Percentiles rank a stretch among this genome's conserved stretches.
Evolutionary conservation across 352 stramenopile genomes (phyloP).

Genomic region (Plasmopara halstedii): DNA sequence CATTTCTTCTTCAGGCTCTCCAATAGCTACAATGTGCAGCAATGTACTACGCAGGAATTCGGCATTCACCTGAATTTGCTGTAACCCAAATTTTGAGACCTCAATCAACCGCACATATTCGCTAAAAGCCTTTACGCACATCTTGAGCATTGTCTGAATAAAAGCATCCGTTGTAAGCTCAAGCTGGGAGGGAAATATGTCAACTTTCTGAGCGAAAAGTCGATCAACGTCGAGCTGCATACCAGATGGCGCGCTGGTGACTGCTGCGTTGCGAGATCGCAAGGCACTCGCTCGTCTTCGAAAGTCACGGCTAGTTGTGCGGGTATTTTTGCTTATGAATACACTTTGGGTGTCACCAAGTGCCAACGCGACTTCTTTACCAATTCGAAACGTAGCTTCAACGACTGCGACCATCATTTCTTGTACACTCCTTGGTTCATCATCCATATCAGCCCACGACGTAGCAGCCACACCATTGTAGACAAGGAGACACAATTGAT

Average conservation of each 20-base stretch:
- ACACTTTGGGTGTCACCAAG: conserved; percentile 53
- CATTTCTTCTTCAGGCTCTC: conserved; percentile 44
- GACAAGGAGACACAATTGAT: conserved; percentile 40
- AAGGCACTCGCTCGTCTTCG: conserved; percentile 46
- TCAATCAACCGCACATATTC: conserved; percentile 59
- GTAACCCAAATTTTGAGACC: conserved; percentile 56
- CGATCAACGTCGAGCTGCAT: conserved; percentile 77
- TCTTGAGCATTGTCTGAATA: conserved; percentile 63
- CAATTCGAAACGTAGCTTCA: conserved; percentile 44
- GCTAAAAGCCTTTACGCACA: conserved; percentile 67
- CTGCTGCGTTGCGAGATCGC: conserved; percentile 41
- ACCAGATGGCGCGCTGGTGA: conserved; percentile 18
- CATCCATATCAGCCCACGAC: conserved; percentile 47
- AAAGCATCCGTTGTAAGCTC: conserved; percentile 60
- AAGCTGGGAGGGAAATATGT: conserved; percentile 43
- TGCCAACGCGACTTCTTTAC: conserved; percentile 53
- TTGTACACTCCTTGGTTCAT: conserved; percentile 63
- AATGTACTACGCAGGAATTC: conserved; percentile 59
- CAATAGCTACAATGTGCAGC: conserved; percentile 39
- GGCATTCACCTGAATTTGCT: conserved; percentile 77
- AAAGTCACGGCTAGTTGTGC: conserved; percentile 52
- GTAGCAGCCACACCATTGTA: conserved; percentile 33
- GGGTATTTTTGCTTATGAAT: conserved; percentile 36
- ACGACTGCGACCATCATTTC: conserved; percentile 56
- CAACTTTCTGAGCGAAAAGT: conserved; percentile 75